Evolutionary conservation across 371 early-diverging fungal genomes (phyloP).

Genomic region (Nosema muscidifuracis): DNA sequence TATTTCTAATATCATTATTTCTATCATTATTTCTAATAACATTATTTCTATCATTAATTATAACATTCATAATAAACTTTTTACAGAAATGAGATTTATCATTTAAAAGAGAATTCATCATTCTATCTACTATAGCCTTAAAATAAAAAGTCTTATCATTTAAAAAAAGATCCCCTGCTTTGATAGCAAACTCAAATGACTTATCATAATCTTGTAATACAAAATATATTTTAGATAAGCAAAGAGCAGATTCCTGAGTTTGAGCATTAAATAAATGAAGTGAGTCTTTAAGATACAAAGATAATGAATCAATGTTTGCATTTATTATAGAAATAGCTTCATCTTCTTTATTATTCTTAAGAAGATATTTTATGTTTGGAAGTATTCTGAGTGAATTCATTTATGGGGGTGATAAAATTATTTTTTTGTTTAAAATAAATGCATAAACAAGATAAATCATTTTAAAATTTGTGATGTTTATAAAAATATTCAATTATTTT

Average conservation of each 20-base stretch:
- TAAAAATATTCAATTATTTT: too few species aligned
- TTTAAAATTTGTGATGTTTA: too few species aligned
- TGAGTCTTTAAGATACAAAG: slow-evolving; percentile 21
- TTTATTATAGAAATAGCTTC: slow-evolving; percentile 28
- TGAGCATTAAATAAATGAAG: background rate
- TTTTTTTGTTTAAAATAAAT: too few species aligned
- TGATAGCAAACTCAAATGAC: slow-evolving; percentile 30
- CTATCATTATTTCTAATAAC: background rate
- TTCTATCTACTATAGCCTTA: slow-evolving; percentile 30
- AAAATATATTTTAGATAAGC: slow-evolving; percentile 37
- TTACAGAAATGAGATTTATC: background rate
- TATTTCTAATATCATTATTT: too few species aligned
- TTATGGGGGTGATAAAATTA: slow-evolving; percentile 11
- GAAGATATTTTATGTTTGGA: slow-evolving; percentile 31
- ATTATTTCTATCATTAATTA: background rate
- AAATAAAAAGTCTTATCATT: slow-evolving; percentile 22
- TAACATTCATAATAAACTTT: slow-evolving; percentile 21
- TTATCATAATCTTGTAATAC: slow-evolving; percentile 23
- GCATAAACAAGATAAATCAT: too few species aligned
- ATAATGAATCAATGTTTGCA: slow-evolving; percentile 13
- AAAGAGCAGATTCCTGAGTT: slow-evolving; percentile 8
- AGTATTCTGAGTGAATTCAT: slow-evolving; percentile 34
- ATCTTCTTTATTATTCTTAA: slow-evolving; percentile 10
- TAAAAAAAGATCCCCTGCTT: slow-evolving; percentile 24
- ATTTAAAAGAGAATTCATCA: slow-evolving; percentile 15